Conservation (phyloP, 345 rosid species). For the Populus euphratica region DNA sequence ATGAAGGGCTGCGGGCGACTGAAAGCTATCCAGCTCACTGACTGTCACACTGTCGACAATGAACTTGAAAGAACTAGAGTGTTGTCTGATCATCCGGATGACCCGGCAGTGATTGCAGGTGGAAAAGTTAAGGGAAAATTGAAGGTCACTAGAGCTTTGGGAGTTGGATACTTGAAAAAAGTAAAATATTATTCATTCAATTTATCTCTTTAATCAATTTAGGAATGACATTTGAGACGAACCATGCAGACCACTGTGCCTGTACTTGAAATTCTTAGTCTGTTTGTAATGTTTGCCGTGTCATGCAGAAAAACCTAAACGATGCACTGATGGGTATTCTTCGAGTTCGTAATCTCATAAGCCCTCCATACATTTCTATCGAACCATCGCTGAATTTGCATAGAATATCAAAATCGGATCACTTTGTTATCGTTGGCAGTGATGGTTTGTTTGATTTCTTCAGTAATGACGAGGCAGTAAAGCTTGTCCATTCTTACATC, state of each 20-base stretch:
- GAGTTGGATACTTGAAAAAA: conserved; percentile 95
- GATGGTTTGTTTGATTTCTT: conserved; percentile 95
- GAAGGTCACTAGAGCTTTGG: conserved; percentile 90
- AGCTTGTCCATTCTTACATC: conserved; percentile 58
- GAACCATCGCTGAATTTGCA: conserved; percentile 76
- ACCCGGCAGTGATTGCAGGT: conserved; percentile 52
- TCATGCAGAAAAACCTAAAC: conserved; percentile 64
- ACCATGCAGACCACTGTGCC: not conserved
- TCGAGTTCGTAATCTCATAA: conserved; percentile 72
- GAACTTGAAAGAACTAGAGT: conserved; percentile 63
- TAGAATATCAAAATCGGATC: conserved; percentile 63
- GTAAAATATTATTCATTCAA: conserved; percentile 22
- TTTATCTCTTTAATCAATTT: not conserved
- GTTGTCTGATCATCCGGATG: conserved; percentile 78
- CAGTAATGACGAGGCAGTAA: conserved; percentile 76
- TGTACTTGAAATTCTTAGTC: not conserved
- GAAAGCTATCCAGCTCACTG: conserved; percentile 82
- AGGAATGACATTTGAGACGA: not conserved
- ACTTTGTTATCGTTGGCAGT: conserved; percentile 85
- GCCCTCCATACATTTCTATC: conserved; percentile 88
- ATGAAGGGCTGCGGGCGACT: conserved; percentile 30
- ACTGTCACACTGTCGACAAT: conserved; percentile 84
- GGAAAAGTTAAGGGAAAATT: conserved; percentile 93
- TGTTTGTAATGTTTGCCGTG: not conserved
- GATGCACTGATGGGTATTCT: conserved; percentile 96